Evolutionary conservation across 305 asterid genomes (phyloP).

Genomic region (Solanum aculeatissimum): DNA sequence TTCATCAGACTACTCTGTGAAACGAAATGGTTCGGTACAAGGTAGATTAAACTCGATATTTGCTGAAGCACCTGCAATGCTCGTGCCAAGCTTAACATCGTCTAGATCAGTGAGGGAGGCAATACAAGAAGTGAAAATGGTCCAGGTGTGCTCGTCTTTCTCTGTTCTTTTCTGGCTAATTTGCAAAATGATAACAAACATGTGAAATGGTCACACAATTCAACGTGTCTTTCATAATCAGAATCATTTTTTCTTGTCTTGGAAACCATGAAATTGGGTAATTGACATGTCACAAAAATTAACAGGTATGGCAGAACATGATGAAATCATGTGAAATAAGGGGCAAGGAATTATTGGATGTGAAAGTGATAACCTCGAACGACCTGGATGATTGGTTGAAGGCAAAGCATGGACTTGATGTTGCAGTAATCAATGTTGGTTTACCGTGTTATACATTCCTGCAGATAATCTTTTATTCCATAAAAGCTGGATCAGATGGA

Average conservation of each 20-base stretch:
- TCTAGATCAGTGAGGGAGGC: conserved; percentile 83
- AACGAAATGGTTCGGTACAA: conserved; percentile 26
- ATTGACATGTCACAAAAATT: background rate
- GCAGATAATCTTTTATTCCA: conserved; percentile 52
- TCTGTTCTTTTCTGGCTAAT: background rate
- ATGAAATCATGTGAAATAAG: conserved; percentile 48
- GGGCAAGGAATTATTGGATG: conserved; percentile 59
- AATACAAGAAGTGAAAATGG: conserved; percentile 87
- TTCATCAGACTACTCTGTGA: conserved; percentile 42
- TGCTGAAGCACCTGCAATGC: conserved; percentile 45
- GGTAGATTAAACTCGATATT: conserved; percentile 29
- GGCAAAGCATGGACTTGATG: conserved; percentile 41
- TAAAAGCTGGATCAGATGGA: conserved; percentile 55
- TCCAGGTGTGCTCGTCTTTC: conserved; percentile 47
- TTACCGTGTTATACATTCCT: conserved; percentile 63
- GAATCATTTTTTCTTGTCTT: background rate
- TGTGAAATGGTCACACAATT: background rate
- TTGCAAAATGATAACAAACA: background rate
- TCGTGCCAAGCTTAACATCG: conserved; percentile 57
- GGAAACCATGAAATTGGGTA: background rate
- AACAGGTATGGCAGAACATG: conserved; percentile 75
- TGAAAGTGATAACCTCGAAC: conserved; percentile 30
- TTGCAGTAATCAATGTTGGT: conserved; percentile 43
- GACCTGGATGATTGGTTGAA: conserved; percentile 83
- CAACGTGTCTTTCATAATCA: background rate